Conservation (phyloP, 495 filamentous ascomycete species). For the Chlorociboria aeruginascens region DNA sequence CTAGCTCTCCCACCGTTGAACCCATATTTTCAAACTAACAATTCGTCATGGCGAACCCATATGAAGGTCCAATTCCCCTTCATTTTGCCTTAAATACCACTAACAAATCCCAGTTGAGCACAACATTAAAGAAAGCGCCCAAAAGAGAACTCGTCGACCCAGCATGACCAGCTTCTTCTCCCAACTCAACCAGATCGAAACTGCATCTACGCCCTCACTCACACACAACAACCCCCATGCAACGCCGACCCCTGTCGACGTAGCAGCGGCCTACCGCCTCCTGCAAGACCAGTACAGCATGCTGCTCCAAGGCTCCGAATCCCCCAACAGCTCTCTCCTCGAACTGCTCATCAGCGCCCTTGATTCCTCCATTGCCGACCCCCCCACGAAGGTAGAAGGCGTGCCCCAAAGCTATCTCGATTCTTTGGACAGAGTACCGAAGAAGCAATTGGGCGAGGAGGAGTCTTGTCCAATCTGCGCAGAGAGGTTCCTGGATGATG, state of each 20-base stretch:
- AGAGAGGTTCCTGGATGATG: conserved; percentile 69
- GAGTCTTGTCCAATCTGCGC: conserved; percentile 81
- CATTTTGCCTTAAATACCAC: not conserved
- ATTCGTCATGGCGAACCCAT: conserved; percentile 13
- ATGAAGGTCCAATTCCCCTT: conserved; percentile 9
- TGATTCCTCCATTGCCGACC: conserved; percentile 48
- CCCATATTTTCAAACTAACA: not conserved
- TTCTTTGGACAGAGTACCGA: conserved; percentile 66
- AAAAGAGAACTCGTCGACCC: conserved; percentile 46
- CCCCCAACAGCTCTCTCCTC: conserved; percentile 33
- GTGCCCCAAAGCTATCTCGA: conserved; percentile 74
- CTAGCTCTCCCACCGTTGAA: not conserved
- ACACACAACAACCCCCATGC: conserved; percentile 47
- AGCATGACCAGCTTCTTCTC: conserved; percentile 85
- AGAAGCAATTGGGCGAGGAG: conserved; percentile 48
- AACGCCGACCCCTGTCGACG: conserved; percentile 59
- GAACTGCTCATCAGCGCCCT: conserved; percentile 49
- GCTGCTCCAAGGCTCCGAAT: conserved; percentile 8
- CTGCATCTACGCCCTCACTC: conserved; percentile 29
- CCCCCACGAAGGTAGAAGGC: conserved; percentile 58
- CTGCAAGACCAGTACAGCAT: conserved; percentile 34
- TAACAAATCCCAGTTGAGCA: conserved; percentile 59
- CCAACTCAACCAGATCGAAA: conserved; percentile 53
- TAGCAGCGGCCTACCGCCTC: conserved; percentile 47
- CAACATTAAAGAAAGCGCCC: conserved; percentile 41